phyloP scores from a whole-genome alignment of 495 filamentous ascomycete species.

The Pseudoneurospora amorphoporcata region DNA sequence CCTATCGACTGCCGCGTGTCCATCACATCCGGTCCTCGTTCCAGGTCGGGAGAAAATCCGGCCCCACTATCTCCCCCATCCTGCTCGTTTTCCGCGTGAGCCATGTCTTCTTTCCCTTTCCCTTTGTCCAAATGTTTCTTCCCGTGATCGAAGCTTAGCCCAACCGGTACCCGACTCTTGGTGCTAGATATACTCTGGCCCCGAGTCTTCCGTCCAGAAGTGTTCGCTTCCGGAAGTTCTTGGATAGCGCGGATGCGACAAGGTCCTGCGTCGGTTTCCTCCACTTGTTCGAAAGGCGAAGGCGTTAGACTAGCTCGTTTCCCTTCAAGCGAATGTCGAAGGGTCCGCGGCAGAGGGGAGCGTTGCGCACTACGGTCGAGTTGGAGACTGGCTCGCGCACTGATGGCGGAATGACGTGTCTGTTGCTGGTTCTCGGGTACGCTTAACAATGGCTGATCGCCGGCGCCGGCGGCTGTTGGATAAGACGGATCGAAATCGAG shows the following conservation, averaged over 20 bases:
- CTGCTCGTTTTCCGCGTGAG: conserved; percentile 18
- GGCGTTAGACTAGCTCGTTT: conserved; percentile 29
- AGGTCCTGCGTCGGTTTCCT: conserved; percentile 20
- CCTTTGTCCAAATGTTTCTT: conserved; percentile 29
- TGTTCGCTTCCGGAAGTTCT: conserved; percentile 17
- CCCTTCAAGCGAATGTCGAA: conserved; percentile 39
- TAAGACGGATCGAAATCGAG: conserved; percentile 21
- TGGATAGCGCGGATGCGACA: conserved; percentile 16
- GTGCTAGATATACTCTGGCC: conserved; percentile 19
- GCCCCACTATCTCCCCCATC: conserved; percentile 8
- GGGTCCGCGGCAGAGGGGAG: conserved; percentile 54
- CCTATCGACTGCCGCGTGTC: conserved; percentile 26
- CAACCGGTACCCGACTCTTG: conserved; percentile 20
- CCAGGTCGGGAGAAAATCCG: conserved; percentile 39
- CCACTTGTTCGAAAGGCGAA: conserved; percentile 12
- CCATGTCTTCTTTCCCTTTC: conserved; percentile 37
- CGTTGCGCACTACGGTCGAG: conserved; percentile 58
- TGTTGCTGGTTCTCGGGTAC: conserved; percentile 53
- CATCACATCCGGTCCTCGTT: conserved; percentile 32
- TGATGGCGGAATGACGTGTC: conserved; percentile 39
- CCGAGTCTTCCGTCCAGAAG: conserved; percentile 15
- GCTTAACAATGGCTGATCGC: conserved; percentile 59
- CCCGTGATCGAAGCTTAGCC: conserved; percentile 20
- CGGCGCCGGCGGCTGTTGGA: conserved; percentile 32
- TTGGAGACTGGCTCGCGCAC: conserved; percentile 47